These are phyloP conservation scores for Rhizopogon vinicolor DNA, from an alignment of 768 basidiomycete species.

Conservation along the genomic window DNA sequence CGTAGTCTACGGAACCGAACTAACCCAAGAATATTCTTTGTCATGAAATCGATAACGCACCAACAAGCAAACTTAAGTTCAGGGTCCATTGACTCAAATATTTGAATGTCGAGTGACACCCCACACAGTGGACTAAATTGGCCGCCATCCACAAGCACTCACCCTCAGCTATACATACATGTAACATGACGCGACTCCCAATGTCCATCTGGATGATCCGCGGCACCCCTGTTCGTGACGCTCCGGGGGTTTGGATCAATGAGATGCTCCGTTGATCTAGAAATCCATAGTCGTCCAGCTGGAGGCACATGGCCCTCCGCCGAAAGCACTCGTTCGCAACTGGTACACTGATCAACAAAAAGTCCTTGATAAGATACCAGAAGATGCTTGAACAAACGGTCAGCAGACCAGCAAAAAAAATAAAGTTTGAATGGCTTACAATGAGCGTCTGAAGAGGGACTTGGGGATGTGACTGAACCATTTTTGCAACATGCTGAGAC, in stretches of 20 bases:
- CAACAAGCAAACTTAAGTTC: not conserved
- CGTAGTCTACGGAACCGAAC: not conserved
- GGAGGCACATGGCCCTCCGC: constrained; percentile 70
- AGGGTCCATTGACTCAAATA: not conserved
- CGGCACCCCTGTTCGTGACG: not conserved
- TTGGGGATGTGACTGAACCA: constrained; percentile 50
- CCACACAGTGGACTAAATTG: not conserved
- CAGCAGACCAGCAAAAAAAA: not conserved
- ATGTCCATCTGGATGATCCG: constrained; percentile 22
- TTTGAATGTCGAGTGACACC: not conserved
- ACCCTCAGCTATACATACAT: constrained; percentile 28
- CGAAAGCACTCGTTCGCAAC: constrained; percentile 63
- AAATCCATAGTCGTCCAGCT: constrained; percentile 55
- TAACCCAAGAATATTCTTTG: not conserved
- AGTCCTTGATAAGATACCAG: constrained; percentile 54
- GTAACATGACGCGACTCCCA: constrained; percentile 54
- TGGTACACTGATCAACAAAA: constrained; percentile 56
- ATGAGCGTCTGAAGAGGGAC: constrained; percentile 51
- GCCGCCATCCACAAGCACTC: not conserved
- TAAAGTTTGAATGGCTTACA: constrained; percentile 26
- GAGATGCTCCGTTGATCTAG: constrained; percentile 7
- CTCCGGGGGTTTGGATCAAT: not conserved
- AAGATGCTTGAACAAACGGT: constrained; percentile 33
- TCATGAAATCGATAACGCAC: not conserved
- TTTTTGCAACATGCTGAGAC: constrained; percentile 60